phyloP scores from a whole-genome alignment of 2,329 filamentous ascomycete species.

The Emmonsiellopsis sp. region DNA sequence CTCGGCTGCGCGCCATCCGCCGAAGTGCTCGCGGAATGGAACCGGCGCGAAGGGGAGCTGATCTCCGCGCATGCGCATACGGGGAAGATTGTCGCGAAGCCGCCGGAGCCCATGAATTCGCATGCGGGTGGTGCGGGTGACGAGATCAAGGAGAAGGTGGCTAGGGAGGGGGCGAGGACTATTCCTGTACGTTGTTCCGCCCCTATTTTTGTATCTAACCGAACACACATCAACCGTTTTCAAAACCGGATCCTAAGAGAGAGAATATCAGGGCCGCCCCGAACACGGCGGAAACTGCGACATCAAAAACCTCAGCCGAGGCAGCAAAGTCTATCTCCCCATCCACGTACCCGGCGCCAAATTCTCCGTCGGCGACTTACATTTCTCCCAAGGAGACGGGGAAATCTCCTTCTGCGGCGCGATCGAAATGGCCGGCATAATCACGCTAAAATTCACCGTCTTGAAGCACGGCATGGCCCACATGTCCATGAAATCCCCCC shows the following conservation, averaged over 20 bases:
- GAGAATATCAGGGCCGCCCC: conserved; percentile 49
- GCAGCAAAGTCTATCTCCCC: conserved; percentile 75
- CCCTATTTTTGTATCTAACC: neutral
- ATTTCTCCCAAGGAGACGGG: conserved; percentile 81
- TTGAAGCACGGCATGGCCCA: conserved; percentile 71
- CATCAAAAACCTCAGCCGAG: conserved; percentile 75
- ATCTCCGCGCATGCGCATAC: conserved; percentile 52
- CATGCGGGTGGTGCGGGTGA: conserved; percentile 59
- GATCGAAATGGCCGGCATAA: conserved; percentile 89
- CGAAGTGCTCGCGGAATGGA: conserved; percentile 73
- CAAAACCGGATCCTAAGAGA: neutral
- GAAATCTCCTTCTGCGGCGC: conserved; percentile 85
- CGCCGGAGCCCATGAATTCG: conserved; percentile 61
- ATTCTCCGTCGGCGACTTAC: conserved; percentile 81
- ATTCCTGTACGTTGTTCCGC: conserved; percentile 50
- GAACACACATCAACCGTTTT: neutral
- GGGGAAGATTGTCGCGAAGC: conserved; percentile 65
- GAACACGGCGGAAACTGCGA: conserved; percentile 89
- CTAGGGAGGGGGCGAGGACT: conserved; percentile 70
- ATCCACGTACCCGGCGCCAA: conserved; percentile 82
- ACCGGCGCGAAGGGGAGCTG: conserved; percentile 69
- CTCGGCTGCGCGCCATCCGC: conserved; percentile 78
- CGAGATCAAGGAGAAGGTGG: conserved; percentile 57
- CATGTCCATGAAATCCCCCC: conserved; percentile 69
- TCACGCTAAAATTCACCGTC: conserved; percentile 82